Base-by-base conservation (phyloP, 257 asterid species). In the Forsythia suspensa region DNA sequence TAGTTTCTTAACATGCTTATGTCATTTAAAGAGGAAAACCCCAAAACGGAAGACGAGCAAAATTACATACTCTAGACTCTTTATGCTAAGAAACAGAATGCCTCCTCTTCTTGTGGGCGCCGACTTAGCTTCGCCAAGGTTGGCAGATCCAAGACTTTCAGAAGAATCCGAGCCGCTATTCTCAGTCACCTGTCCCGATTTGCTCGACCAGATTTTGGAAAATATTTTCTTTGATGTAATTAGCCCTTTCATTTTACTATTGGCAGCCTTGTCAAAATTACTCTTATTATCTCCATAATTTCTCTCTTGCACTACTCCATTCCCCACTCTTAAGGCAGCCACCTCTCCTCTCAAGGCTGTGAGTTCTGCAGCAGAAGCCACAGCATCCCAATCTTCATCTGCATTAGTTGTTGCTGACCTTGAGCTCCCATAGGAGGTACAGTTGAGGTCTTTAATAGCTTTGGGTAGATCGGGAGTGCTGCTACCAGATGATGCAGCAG, bases 331-430 rank as follows among this genome's bases (percentile, higher is more conserved):
- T 63, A 95, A 70, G 34, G 99, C 90, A 0, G 98, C 93, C 43
- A 95, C 84, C 87, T 93, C 99, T 1, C 98, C 91, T 75, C 96
- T 86, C 61, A 93, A 88, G 18, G 97, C 93, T 78, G 91, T 80
- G 71, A 95, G 97, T 84, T 95, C 99, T 72, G 93, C 99, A 0
- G 91, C 92, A 4, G 99, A 90, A 20, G 98, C 98, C 8, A 92
- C 92, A 3, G 92, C 98, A 8, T 95, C 99, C 99, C 99, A 95
- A 7, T 95, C 99, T 89, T 95, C 98, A 77, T 95, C 99, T 0
- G 93, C 87, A 81, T 89, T 85, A 16, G 97, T 87, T 4, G 92
- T 91, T 51, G 90, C 90, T 15, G 97, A 84, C 71, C 95, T 84
- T 3, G 99, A 90, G 82, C 98, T 93, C 51, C 99, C 92, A 51